Evolutionary conservation across 2,329 filamentous ascomycete genomes (phyloP).

Genomic region (Diplodia sapinea): DNA sequence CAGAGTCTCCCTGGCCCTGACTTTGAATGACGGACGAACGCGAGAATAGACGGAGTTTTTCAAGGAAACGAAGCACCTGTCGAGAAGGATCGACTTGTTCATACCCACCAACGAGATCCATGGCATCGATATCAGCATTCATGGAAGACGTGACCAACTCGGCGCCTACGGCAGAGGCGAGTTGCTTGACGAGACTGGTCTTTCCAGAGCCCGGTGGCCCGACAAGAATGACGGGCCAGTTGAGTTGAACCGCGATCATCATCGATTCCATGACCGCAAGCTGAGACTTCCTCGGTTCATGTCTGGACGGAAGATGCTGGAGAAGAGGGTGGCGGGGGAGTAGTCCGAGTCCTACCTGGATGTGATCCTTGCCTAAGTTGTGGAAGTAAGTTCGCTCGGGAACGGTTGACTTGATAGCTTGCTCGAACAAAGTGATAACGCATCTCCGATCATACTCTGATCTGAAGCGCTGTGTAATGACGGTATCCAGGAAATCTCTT

Average conservation of each 20-base stretch:
- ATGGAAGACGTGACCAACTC: conserved; percentile 82
- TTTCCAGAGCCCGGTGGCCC: conserved; percentile 88
- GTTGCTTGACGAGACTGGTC: conserved; percentile 75
- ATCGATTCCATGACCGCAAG: conserved; percentile 82
- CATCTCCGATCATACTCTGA: conserved; percentile 69
- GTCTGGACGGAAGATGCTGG: conserved; percentile 28
- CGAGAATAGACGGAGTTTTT: conserved; percentile 60
- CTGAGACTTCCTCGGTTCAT: conserved; percentile 51
- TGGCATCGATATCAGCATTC: conserved; percentile 94
- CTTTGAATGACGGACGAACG: conserved; percentile 52
- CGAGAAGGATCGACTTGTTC: conserved; percentile 88
- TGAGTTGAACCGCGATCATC: conserved; percentile 83
- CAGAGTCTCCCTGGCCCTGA: background rate
- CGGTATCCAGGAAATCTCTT: conserved; percentile 77
- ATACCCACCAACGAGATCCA: conserved; percentile 96
- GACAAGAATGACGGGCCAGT: conserved; percentile 87
- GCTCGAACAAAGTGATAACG: conserved; percentile 69
- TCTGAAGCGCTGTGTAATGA: conserved; percentile 89
- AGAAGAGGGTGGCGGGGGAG: conserved; percentile 62
- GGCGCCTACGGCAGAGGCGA: conserved; percentile 80
- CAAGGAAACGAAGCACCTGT: conserved; percentile 67
- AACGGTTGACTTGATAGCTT: conserved; percentile 32
- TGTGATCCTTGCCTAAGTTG: conserved; percentile 66
- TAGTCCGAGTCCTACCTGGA: conserved; percentile 81
- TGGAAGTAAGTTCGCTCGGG: conserved; percentile 67